Conservation (phyloP, 139 green algal genomes). For the Haematococcus sp. region DNA sequence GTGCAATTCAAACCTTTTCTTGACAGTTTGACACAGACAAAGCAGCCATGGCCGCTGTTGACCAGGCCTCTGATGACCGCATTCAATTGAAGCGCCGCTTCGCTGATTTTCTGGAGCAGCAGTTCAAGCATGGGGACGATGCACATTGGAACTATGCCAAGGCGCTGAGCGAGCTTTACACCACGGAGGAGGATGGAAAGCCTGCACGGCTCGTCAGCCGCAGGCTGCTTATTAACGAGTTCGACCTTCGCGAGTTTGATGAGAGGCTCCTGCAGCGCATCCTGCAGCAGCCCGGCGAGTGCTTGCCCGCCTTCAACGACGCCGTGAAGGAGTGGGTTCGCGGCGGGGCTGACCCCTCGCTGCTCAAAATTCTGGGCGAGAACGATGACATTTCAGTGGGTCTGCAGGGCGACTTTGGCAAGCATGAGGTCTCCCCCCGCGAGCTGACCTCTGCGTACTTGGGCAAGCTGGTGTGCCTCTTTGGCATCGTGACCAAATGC, state of each 20-base stretch:
- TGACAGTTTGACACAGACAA: not conserved
- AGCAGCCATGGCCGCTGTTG: conserved; percentile 2
- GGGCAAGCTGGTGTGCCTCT: conserved; percentile 83
- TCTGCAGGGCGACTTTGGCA: conserved; percentile 90
- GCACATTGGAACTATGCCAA: conserved; percentile 55
- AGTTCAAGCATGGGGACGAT: conserved; percentile 47
- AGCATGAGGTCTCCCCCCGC: conserved; percentile 79
- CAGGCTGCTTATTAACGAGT: conserved; percentile 62
- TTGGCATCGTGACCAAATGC: conserved; percentile 95
- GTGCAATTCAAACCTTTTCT: too few relatives aligned
- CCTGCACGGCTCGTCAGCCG: conserved; percentile 32
- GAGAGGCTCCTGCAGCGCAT: conserved; percentile 63
- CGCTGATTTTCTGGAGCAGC: conserved; percentile 75
- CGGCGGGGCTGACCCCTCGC: conserved; percentile 27
- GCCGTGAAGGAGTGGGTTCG: conserved; percentile 73
- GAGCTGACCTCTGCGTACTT: conserved; percentile 76
- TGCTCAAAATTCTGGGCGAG: conserved; percentile 41
- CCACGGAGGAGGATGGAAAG: conserved; percentile 33
- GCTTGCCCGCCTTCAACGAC: conserved; percentile 84
- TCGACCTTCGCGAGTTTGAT: conserved; percentile 80
- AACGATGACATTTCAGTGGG: conserved; percentile 63
- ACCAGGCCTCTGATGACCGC: conserved; percentile 34
- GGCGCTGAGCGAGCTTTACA: conserved; percentile 54
- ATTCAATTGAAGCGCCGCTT: conserved; percentile 75
- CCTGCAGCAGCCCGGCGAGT: conserved; percentile 70